Conservation (phyloP, 192 early-diverging fungal genomes). For the Spizellomyces sp. region DNA sequence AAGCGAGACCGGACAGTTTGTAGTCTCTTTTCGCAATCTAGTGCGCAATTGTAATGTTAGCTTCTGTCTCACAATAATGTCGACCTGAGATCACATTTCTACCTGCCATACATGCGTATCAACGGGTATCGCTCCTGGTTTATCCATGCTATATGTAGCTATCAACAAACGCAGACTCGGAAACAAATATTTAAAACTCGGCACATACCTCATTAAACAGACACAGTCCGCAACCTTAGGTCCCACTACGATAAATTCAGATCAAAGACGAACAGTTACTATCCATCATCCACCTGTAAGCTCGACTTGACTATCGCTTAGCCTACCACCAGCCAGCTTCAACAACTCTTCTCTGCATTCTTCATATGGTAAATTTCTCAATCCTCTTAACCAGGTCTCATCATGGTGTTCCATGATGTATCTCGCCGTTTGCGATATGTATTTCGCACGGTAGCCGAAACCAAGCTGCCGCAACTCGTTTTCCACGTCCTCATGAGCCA, state of each 20-base stretch:
- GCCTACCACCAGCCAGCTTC: constrained; percentile 68
- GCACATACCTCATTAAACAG: constrained; percentile 48
- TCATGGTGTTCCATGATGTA: constrained; percentile 47
- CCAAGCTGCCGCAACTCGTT: constrained; percentile 69
- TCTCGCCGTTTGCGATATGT: constrained; percentile 75
- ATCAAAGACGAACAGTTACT: not conserved
- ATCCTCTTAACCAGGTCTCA: constrained; percentile 61
- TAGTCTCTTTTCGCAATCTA: no score
- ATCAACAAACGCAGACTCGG: no score
- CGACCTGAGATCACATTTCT: constrained; percentile 76
- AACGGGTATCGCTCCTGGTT: constrained; percentile 67
- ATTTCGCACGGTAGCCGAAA: constrained; percentile 96
- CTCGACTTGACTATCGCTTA: not conserved
- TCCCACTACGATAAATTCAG: constrained; percentile 52
- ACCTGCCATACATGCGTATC: constrained; percentile 96
- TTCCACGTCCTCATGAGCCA: constrained; percentile 66
- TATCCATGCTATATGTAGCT: constrained; percentile 78
- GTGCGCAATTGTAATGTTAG: no score
- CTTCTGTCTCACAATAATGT: constrained; percentile 39
- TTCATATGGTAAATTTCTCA: constrained; percentile 60
- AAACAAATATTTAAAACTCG: no score
- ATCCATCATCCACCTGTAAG: not conserved
- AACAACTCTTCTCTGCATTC: constrained; percentile 65
- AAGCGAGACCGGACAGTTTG: not conserved
- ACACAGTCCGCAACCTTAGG: constrained; percentile 99